These are phyloP conservation scores for Butyriboletus appendiculatus DNA, from an alignment of 1,284 basidiomycete genomes.

Conservation along the genomic window DNA sequence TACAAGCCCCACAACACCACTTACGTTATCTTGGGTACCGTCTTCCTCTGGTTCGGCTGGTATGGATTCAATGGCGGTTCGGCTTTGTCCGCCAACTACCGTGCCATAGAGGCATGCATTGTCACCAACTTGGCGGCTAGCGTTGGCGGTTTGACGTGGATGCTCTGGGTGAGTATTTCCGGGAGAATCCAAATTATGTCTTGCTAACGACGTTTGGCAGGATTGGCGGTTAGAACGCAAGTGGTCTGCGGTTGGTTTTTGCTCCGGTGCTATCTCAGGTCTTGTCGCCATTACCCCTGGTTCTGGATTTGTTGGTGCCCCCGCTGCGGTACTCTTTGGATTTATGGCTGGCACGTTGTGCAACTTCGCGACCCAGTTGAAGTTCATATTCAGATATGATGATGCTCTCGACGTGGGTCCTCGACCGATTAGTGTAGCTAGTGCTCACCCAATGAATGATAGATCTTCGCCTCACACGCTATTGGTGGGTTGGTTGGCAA, in stretches of 20 bases:
- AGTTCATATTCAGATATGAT: conserved; percentile 75
- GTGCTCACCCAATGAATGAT: conserved; percentile 2
- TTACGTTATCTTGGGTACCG: conserved; percentile 91
- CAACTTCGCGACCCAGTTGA: conserved; percentile 96
- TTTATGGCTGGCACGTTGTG: conserved; percentile 82
- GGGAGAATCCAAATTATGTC: no score
- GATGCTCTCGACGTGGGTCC: conserved; percentile 75
- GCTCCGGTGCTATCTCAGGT: conserved; percentile 91
- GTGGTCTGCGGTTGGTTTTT: conserved; percentile 94
- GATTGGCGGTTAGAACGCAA: conserved; percentile 94
- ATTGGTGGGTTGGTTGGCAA: conserved; percentile 91
- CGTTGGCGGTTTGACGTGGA: conserved; percentile 92
- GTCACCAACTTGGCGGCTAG: conserved; percentile 91
- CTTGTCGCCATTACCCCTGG: conserved; percentile 93
- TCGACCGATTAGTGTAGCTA: not conserved
- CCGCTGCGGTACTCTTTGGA: conserved; percentile 85
- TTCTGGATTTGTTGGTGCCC: conserved; percentile 86
- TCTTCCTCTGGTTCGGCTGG: conserved; percentile 99
- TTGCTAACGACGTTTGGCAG: conserved; percentile 31
- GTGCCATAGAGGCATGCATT: conserved; percentile 88
- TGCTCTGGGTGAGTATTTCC: conserved; percentile 65
- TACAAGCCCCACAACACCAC: conserved; percentile 89
- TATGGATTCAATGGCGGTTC: conserved; percentile 92
- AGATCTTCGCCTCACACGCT: conserved; percentile 90
- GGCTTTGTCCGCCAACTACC: conserved; percentile 83